Evolutionary conservation across 441 rosid species (phyloP), one percentile per base, ranked within the genome.

Genomic region (Pelargonium myrrhifolium): DNA sequence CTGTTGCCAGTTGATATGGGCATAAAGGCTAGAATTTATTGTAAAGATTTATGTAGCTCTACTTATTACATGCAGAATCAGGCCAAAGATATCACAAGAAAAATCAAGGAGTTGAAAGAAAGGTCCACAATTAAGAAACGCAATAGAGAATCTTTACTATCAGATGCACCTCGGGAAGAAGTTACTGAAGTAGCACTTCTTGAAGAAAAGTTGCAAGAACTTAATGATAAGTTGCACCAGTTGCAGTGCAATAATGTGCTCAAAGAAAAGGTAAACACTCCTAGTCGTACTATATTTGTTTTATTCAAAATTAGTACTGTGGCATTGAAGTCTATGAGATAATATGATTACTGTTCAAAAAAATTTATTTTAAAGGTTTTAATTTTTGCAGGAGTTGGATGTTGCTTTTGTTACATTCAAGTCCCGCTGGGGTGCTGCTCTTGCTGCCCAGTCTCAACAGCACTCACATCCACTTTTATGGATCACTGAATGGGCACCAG

Each of bases 401-500:
- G 85, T 82, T 60, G 96, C 96, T 67, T 90, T 93, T 68, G 96
- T 82, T 59, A 84, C 88, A 58, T 90, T 93, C 81, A 93, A 89
- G 77, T 82, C 92, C 2, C 81, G 96, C 20, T 70, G 81, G 77
- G 85, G 80, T 70, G 93, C 98, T 59, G 81, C 92, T 26, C 42
- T 87, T 64, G 90, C 81, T 49, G 86, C 93, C 20, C 98, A 89
- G 78, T 81, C 95, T 64, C 96, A 85, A 79, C 96, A 93, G 75
- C 88, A 90, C 75, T 74, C 80, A 9, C 79, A 93, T 72, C 98
- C 95, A 21, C 81, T 93, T 61, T 71, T 76, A 64, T 85, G 84
- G 89, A 85, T 85, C 65, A 85, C 93, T 39, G 95, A 87, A 78
- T 75, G 74, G 85, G 95, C 97, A 67, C 97, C 98, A 64, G 92